Base-by-base conservation (phyloP, 257 asterid genomes). In the Salvia rosmarinus region DNA sequence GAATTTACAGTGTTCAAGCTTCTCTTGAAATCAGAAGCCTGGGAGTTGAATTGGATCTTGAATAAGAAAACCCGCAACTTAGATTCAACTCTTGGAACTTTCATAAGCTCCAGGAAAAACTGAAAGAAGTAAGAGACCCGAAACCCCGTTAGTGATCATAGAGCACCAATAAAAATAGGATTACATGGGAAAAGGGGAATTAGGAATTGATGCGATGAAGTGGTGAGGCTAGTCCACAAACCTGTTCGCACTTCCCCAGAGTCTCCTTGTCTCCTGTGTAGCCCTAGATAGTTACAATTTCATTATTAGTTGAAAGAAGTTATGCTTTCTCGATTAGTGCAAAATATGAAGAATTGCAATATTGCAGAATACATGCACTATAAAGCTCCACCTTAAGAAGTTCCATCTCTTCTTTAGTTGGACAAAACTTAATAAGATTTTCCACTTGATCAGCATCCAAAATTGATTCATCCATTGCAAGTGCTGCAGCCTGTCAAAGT, bases 401-500 rank as follows among this genome's bases (percentile, higher is more conserved):
- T 71, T 92, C 99, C 96, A 95, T 92, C 85, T 95, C 99, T 72
- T 95, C 99, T 82, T 95, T 95, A 12, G 98, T 92, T 32, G 99
- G 99, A 77, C 99, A 92, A 77, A 90, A 90, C 71, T 95, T 95
- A 49, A 92, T 92, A 57, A 95, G 96, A 80, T 92, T 92, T 81
- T 95, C 99, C 52, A 95, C 98, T 86, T 92, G 98, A 84, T 95
- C 99, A 57, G 98, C 98, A 86, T 95, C 99, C 82, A 95, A 79
- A 30, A 91, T 79, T 77, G 96, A 79, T 78, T 82, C 95, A 88
- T 95, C 98, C 99, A 95, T 85, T 56, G 98, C 96, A 39, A 95
- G 94, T 71, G 94, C 96, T 72, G 99, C 98, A 79, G 98, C 91
- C 99, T 95, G 80, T 54, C 64, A 76, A 80, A 77, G 61, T 72